These are phyloP conservation scores for Lepidium aucheri DNA, from an alignment of 345 rosid species.

Conservation along the genomic window DNA sequence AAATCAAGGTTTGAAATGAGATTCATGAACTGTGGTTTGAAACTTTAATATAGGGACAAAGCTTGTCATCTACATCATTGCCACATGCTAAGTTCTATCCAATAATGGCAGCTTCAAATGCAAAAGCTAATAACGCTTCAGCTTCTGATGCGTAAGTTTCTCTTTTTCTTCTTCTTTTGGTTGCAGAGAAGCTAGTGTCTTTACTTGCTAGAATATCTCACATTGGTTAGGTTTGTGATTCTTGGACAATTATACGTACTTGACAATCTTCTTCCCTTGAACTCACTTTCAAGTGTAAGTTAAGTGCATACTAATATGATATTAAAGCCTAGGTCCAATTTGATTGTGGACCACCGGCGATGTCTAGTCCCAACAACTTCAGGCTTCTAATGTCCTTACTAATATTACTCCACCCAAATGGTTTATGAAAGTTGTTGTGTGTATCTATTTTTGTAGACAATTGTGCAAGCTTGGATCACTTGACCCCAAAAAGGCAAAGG, in stretches of 20 bases:
- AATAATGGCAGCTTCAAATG: slow-evolving; percentile 46
- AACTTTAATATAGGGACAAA: slow-evolving; percentile 51
- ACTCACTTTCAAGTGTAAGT: too few species aligned
- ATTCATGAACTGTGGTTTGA: background rate
- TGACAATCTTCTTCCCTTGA: too few species aligned
- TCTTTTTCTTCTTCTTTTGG: too few species aligned
- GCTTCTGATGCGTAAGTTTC: slow-evolving; percentile 48
- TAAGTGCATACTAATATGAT: too few species aligned
- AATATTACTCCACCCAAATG: background rate
- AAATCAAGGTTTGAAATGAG: background rate
- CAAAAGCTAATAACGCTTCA: slow-evolving; percentile 45
- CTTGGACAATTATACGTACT: too few species aligned
- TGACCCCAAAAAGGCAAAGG: slow-evolving; percentile 52
- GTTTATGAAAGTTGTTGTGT: background rate
- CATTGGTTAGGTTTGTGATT: background rate
- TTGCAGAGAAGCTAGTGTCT: background rate
- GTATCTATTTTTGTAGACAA: slow-evolving; percentile 30
- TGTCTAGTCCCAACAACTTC: too few species aligned
- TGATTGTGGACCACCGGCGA: too few species aligned
- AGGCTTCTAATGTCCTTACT: too few species aligned
- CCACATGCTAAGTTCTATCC: slow-evolving; percentile 44
- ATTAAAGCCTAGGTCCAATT: too few species aligned
- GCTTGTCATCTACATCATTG: slow-evolving; percentile 44
- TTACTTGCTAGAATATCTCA: too few species aligned
- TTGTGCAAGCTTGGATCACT: slow-evolving; percentile 51